Conservation (phyloP, 2,329 filamentous ascomycete species). For the Microsporum canis region DNA sequence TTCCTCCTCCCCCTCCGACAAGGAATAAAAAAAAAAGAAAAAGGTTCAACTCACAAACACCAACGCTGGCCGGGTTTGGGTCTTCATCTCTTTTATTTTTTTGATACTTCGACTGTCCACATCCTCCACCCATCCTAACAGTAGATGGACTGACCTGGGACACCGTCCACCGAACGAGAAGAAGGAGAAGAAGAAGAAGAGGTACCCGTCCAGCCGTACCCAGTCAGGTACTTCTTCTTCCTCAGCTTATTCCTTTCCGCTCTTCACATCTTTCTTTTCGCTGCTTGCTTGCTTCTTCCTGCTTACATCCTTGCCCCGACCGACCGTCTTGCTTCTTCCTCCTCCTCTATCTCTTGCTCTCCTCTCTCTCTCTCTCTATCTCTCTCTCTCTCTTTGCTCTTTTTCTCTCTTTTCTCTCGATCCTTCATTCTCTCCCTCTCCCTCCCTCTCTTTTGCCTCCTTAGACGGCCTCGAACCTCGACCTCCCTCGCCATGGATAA, state of each 20-base stretch:
- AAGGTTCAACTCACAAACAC: too few relatives aligned
- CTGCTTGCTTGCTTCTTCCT: too few relatives aligned
- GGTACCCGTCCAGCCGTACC: not conserved
- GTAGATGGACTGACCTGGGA: too few relatives aligned
- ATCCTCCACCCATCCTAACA: too few relatives aligned
- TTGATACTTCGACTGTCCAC: too few relatives aligned
- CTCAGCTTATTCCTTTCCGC: too few relatives aligned
- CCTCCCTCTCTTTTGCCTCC: not conserved
- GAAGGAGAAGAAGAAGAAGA: not conserved
- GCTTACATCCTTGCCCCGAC: not conserved
- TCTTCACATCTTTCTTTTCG: too few relatives aligned
- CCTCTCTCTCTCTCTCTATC: slow-evolving; percentile 1
- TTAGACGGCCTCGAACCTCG: not conserved
- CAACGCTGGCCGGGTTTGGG: too few relatives aligned
- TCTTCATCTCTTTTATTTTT: too few relatives aligned
- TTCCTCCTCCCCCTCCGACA: too few relatives aligned
- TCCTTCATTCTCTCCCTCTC: not conserved
- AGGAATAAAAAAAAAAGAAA: too few relatives aligned
- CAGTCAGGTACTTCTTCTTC: too few relatives aligned
- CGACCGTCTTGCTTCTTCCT: not conserved
- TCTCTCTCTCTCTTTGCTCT: not conserved
- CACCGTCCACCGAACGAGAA: not conserved
- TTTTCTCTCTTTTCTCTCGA: not conserved
- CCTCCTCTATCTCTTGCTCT: not conserved
- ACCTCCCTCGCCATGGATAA: slow-evolving; percentile 9